Percentiles rank a stretch among this genome's conserved stretches.
These are phyloP conservation scores for Pezizomycotina sp. DNA, from an alignment of 2,329 filamentous ascomycete species.

Conservation along the genomic window DNA sequence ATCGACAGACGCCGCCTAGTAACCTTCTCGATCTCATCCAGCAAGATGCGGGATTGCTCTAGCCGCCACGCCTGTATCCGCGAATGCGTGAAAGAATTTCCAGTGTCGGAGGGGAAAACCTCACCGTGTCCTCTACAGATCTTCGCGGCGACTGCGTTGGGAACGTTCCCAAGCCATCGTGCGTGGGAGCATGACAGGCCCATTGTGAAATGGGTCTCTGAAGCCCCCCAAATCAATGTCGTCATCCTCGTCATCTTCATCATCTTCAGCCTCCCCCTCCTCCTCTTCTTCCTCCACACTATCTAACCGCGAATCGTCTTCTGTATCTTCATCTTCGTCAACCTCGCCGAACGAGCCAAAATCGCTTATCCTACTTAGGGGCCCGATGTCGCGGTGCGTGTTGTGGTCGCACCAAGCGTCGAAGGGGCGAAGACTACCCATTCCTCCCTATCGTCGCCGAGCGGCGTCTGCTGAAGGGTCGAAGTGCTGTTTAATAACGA, in stretches of 20 bases:
- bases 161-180: conserved; percentile 86
- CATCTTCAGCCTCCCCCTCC: conserved; percentile 35
- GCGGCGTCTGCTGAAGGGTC: conserved; percentile 11
- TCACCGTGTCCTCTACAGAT: conserved; percentile 42
- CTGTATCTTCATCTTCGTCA: conserved; percentile 34
- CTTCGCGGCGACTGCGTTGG: conserved; percentile 35
- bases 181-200: conserved; percentile 59
- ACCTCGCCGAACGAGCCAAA: conserved; percentile 46
- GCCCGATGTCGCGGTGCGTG: conserved; percentile 52
- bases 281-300: conserved; percentile 35
- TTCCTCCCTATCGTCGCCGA: conserved; percentile 41
- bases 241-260: conserved; percentile 68
- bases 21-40: conserved; percentile 80
- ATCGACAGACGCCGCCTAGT: conserved; percentile 43
- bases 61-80: conserved; percentile 84
- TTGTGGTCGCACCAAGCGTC: conserved; percentile 43
- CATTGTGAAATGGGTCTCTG: conserved; percentile 33
- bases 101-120: conserved; percentile 35
- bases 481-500: conserved; percentile 8
- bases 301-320: too few relatives aligned
- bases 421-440: conserved; percentile 88
- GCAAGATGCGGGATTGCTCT: conserved; percentile 69
- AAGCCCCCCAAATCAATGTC: conserved; percentile 30
- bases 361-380: conserved; percentile 64
- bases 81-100: conserved; percentile 37